Percentiles rank a stretch among this genome's conserved stretches.
Evolutionary conservation across 2,329 filamentous ascomycete genomes (phyloP).

Genomic region (Pyrenochaeta sp.): DNA sequence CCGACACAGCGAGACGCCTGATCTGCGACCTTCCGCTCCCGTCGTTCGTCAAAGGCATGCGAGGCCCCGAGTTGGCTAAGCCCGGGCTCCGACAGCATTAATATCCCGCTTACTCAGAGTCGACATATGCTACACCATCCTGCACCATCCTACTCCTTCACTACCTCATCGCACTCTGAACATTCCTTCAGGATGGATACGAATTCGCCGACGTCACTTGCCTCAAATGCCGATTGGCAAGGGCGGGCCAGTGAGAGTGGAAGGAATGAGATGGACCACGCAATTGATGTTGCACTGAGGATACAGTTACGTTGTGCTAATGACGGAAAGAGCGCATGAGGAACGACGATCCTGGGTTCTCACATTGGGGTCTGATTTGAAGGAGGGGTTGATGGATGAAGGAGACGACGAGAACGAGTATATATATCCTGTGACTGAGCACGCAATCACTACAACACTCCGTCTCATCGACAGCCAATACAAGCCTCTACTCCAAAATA

Average conservation of each 20-base stretch:
- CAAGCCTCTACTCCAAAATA: not conserved
- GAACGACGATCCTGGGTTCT: not conserved
- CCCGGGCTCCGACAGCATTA: not conserved
- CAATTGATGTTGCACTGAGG: not conserved
- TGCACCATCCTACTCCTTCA: not conserved
- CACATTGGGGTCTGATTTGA: not conserved
- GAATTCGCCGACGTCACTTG: not conserved
- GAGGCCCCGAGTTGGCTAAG: not conserved
- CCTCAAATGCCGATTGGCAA: not conserved
- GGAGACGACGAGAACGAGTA: not conserved
- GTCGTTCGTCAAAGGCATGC: no score
- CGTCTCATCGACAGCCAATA: not conserved
- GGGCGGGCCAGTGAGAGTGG: not conserved
- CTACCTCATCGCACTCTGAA: not conserved
- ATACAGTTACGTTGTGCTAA: not conserved
- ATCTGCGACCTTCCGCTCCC: not conserved
- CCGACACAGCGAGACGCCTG: not conserved
- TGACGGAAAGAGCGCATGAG: not conserved
- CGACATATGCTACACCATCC: not conserved
- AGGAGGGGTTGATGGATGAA: not conserved
- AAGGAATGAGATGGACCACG: not conserved
- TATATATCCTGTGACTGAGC: not conserved
- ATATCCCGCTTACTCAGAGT: not conserved
- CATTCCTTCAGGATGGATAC: not conserved
- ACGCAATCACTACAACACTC: not conserved